Evolutionary conservation across 2,329 filamentous ascomycete species (phyloP), one percentile per base, ranked within the genome.

Genomic region (Colletotrichum eleusines): DNA sequence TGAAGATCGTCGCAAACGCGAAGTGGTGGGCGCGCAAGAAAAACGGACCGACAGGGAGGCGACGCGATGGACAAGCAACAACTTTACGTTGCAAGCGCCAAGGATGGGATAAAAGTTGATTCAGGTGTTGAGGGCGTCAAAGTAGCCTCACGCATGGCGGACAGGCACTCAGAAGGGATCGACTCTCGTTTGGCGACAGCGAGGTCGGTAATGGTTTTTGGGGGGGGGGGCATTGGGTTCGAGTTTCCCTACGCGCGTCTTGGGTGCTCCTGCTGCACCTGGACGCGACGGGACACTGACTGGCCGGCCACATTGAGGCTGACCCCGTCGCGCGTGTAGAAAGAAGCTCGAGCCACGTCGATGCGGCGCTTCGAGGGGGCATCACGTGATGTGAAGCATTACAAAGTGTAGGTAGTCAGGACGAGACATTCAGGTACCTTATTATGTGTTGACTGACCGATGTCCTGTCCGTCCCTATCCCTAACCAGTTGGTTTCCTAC

Each of bases 241-340:
- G 26, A 54, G 42, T 61, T 70, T 66, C 67, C 67, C 67, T 48
- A 66, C 62, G 40, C 67, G 67, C 63, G 67, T 70, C 63, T 40
- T 66, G 42, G 44, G 63, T 70, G 50, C 60, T 63, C 44, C 46
- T 38, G 23, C 18, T 42, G 38, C 60, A 33, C 38, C 61, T 69
- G 38, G 62, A 69, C 66, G 66, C 66, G 66, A 69, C 61, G 16
- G 58, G 44, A 33, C 58, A 62, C 38, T 66, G 44, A 50, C 62
- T 23, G 38, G 23, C 60, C 20, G 54, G 60, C 60, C 66, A 69
- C 51, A 50, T 44, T 31, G 23, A 62, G 40, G 46, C 63, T 18
- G 50, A 35, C 58, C 57, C 42, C n/a, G 31, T 50, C 46, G 46
- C 46, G 59, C 33, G 33, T n/a, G 14, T n/a, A 31, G 59, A 48